These are phyloP conservation scores for Barnettozyma sucrosica DNA, from an alignment of 805 yeast genomes.

Conservation along the genomic window DNA sequence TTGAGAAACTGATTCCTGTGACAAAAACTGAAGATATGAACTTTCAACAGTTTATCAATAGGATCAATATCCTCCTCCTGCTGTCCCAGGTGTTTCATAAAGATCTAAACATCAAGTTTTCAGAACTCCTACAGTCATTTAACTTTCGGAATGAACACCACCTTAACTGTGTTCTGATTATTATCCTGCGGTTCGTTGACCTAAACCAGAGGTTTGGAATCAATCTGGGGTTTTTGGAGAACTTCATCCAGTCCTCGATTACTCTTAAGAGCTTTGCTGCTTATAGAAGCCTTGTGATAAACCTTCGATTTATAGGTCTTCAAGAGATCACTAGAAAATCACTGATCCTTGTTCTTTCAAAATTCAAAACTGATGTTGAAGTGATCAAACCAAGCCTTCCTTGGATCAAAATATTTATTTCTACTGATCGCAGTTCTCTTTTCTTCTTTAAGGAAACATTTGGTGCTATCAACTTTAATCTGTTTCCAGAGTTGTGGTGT, in stretches of 20 bases:
- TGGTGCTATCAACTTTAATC: constrained; percentile 14
- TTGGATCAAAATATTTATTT: constrained; percentile 6
- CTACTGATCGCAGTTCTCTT: constrained; percentile 2
- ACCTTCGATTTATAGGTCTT: background rate
- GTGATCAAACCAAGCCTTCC: constrained; percentile 10
- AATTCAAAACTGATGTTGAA: constrained; percentile 5
- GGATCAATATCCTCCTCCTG: constrained; percentile 19
- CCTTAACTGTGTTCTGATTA: background rate
- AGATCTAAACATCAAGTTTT: constrained; percentile 14
- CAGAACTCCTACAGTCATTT: constrained; percentile 11
- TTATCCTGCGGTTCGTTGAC: background rate
- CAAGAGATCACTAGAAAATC: constrained; percentile 9
- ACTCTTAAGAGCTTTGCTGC: background rate
- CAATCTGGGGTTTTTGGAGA: background rate
- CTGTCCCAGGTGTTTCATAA: constrained; percentile 13
- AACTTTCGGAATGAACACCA: constrained; percentile 5
- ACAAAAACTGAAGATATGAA: constrained; percentile 12
- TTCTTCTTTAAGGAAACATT: constrained; percentile 11
- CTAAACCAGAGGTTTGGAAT: background rate
- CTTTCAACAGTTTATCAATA: constrained; percentile 17
- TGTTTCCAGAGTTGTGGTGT: constrained; percentile 22
- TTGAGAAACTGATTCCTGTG: constrained; percentile 21
- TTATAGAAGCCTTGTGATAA: background rate
- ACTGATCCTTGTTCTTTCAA: constrained; percentile 8
- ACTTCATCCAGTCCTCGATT: background rate